Percentiles rank a stretch among this genome's conserved stretches.
Conservation (phyloP, 192 early-diverging fungal genomes). For the Entomortierella lignicola region DNA sequence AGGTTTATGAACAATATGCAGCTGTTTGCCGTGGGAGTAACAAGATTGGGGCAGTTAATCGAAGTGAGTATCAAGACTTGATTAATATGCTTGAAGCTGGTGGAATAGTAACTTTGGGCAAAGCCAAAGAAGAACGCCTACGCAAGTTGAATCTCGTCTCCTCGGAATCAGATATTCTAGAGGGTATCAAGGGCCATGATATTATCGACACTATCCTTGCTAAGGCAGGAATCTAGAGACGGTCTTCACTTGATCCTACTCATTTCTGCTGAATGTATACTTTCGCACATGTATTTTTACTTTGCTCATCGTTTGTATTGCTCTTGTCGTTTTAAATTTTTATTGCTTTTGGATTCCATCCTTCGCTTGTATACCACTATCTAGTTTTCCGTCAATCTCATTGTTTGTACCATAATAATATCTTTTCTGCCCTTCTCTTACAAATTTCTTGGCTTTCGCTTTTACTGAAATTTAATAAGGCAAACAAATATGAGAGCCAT, state of each 20-base stretch:
- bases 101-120: conserved; percentile 67
- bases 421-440: too few relatives aligned
- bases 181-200: conserved; percentile 24
- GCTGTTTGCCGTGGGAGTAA: conserved; percentile 61
- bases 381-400: too few relatives aligned
- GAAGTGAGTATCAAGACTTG: conserved; percentile 79
- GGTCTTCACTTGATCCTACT: too few relatives aligned
- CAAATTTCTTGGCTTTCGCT: too few relatives aligned
- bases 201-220: conserved; percentile 13
- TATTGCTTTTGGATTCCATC: too few relatives aligned
- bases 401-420: too few relatives aligned
- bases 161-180: conserved; percentile 10
- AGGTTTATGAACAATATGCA: conserved; percentile 72
- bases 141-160: conserved; percentile 45
- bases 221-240: conserved; percentile 10
- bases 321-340: too few relatives aligned
- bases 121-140: conserved; percentile 54
- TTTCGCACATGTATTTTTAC: conserved; percentile 1
- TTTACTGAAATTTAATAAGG: too few relatives aligned
- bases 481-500: too few relatives aligned
- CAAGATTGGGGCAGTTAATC: conserved; percentile 72
- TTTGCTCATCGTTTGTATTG: too few relatives aligned
- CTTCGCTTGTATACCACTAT: too few relatives aligned
- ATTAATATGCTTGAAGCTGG: conserved; percentile 76
- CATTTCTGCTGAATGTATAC: too few relatives aligned